Evolutionary conservation across 2,329 filamentous ascomycete genomes (phyloP).

Genomic region (Byssothecium circinans): DNA sequence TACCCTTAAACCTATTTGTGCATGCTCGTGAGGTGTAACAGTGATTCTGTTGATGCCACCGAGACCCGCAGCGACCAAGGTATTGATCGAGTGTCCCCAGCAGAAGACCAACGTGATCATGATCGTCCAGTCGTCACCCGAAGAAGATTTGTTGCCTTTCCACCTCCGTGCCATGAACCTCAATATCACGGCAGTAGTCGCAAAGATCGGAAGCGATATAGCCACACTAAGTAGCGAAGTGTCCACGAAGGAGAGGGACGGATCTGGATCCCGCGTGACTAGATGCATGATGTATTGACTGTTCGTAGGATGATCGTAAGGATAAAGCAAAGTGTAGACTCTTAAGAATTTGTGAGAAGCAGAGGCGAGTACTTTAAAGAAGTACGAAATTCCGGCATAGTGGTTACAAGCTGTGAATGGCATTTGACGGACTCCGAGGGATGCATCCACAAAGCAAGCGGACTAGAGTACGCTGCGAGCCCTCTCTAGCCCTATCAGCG

Average conservation of each 20-base stretch:
- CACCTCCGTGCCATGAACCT: conserved; percentile 10
- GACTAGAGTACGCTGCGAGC: neutral
- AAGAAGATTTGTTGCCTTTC: neutral
- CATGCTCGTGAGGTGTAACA: conserved; percentile 13
- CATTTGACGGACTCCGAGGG: neutral
- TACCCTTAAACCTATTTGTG: conserved; percentile 15
- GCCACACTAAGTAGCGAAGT: conserved; percentile 13
- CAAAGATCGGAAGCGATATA: conserved; percentile 16
- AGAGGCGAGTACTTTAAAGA: neutral
- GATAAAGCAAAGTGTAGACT: neutral
- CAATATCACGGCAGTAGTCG: conserved; percentile 5
- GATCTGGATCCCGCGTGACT: conserved; percentile 1
- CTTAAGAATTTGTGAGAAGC: neutral
- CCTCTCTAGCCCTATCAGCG: neutral
- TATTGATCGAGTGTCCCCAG: conserved; percentile 19
- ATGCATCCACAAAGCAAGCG: neutral
- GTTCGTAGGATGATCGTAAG: neutral
- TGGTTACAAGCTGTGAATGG: neutral
- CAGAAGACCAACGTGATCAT: conserved; percentile 14
- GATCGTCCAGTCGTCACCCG: conserved; percentile 14
- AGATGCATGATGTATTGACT: neutral
- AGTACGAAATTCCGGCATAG: neutral
- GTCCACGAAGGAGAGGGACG: conserved; percentile 13
- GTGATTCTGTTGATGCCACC: conserved; percentile 16
- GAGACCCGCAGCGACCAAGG: conserved; percentile 12